A percentile compares a stretch with the other conserved stretches of the same genome.
phyloP scores from a whole-genome alignment of 176 grass and related monocot genomes.

The Cenchrus purpureus region DNA sequence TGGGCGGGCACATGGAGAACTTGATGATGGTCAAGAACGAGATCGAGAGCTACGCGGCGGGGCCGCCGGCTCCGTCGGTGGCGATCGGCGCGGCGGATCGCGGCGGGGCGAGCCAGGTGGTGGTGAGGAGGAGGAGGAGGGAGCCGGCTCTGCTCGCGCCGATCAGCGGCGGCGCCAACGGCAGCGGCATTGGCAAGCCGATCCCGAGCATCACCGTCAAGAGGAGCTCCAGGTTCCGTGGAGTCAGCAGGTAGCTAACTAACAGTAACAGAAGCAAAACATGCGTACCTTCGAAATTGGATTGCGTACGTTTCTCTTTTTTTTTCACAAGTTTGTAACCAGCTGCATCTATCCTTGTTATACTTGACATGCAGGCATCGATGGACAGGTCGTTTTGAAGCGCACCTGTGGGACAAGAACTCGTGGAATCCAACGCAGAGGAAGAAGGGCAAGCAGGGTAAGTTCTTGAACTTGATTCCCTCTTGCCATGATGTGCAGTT shows the following conservation, averaged over 20 bases:
- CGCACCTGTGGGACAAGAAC: slow-evolving; percentile 78
- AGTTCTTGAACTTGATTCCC: background rate
- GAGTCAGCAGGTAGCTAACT: slow-evolving; percentile 56
- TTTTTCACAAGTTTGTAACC: background rate
- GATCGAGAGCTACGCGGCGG: slow-evolving; percentile 39
- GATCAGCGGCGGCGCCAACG: background rate
- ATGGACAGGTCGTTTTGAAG: slow-evolving; percentile 73
- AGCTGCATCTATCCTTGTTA: too few species aligned
- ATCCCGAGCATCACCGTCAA: slow-evolving; percentile 43
- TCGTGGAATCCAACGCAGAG: slow-evolving; percentile 74
- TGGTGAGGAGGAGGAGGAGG: slow-evolving; percentile 49
- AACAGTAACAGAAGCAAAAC: background rate
- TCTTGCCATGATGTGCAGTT: background rate
- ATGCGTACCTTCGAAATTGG: background rate
- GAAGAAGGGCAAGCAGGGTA: slow-evolving; percentile 84
- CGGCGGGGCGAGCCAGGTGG: background rate
- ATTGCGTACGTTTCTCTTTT: background rate
- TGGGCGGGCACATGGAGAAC: background rate
- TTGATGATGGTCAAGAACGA: slow-evolving; percentile 58
- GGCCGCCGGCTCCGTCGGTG: background rate
- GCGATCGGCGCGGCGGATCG: background rate
- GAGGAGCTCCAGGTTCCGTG: slow-evolving; percentile 75
- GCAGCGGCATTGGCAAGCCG: slow-evolving; percentile 36
- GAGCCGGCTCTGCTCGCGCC: slow-evolving; percentile 38
- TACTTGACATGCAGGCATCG: slow-evolving; percentile 50